Base-by-base conservation (phyloP, 2,329 filamentous ascomycete species). In the Colletotrichum plurivorum region DNA sequence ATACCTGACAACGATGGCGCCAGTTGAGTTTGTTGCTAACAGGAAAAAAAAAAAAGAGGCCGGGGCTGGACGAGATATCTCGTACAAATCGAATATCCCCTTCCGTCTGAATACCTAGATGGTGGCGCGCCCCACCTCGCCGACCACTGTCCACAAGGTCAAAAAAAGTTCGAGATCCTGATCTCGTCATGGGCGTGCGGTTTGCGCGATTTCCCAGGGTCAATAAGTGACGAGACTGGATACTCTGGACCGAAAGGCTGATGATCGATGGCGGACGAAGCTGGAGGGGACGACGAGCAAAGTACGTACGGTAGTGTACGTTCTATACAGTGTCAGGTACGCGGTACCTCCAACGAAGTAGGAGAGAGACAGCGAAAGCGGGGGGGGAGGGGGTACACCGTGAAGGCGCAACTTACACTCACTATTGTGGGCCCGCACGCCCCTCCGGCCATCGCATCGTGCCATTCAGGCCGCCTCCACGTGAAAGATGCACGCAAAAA, bases 181-280 rank as follows among this genome's bases (percentile, higher is more conserved):
- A 55, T 65, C 66, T 55, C 49, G 41, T 65, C 54, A 66, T 70
- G 67, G 62, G 67, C 52, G 56, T 70, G 67, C 22, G 12, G 51
- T 62, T 62, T 70, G 67, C 67, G 67, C 67, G 63, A 70, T 70
- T 70, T 67, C 51, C 67, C 16, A 69, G 48, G 54, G 53, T 59
- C 12, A 36, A 43, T 15, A n/a, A 48, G 61, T 46, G 39, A 43
- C 3, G 3, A 25, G 22, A 25, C 22, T 25, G 22, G 22, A 51
- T 20, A 39, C 25, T 20, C 54, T 48, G 20, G 43, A 36, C 51
- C 48, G 48, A 59, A 65, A 64, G 61, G 53, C 46, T 52, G 59
- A 36, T 48, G 48, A 56, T 51, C 13, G 53, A 53, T 52, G 60
- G 59, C 49, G 41, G 52, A 49, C 13, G 36, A 18, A 20, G 53